Conservation (phyloP, 164 flowering plant genomes). For the Annona cherimola region DNA sequence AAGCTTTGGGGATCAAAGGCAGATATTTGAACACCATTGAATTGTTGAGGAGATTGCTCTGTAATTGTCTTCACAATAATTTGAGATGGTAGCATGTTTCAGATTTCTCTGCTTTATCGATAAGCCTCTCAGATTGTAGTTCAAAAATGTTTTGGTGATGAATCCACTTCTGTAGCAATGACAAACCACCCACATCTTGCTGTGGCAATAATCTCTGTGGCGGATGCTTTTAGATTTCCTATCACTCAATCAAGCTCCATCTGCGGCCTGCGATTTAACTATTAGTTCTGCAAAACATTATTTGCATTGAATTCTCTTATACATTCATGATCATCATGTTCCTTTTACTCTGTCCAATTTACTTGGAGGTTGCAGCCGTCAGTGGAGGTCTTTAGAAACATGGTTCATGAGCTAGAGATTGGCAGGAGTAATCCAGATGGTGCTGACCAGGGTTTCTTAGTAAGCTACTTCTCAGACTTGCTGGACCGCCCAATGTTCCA, state of each 20-base stretch:
- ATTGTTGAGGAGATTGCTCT: no score
- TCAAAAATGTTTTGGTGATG: background rate
- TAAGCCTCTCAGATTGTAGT: background rate
- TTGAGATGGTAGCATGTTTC: background rate
- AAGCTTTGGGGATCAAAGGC: no score
- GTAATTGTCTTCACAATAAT: no score
- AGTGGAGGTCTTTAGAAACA: constrained; percentile 58
- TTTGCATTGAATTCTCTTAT: background rate
- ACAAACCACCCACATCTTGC: background rate
- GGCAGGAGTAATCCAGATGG: constrained; percentile 71
- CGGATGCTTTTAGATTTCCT: background rate
- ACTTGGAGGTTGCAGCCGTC: constrained; percentile 63
- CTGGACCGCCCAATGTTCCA: constrained; percentile 84
- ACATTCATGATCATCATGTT: background rate
- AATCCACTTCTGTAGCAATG: background rate
- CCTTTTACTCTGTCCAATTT: background rate
- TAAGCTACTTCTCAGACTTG: constrained; percentile 72
- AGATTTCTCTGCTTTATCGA: background rate
- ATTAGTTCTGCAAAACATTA: background rate
- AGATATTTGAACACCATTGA: no score
- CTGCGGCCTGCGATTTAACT: no score
- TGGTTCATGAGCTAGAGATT: constrained; percentile 58
- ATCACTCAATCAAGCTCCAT: background rate
- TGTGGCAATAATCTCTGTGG: background rate
- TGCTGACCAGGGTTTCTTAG: constrained; percentile 91